Conservation (phyloP, 2,329 filamentous ascomycete genomes). For the Monilinia vaccinii-corymbosi region DNA sequence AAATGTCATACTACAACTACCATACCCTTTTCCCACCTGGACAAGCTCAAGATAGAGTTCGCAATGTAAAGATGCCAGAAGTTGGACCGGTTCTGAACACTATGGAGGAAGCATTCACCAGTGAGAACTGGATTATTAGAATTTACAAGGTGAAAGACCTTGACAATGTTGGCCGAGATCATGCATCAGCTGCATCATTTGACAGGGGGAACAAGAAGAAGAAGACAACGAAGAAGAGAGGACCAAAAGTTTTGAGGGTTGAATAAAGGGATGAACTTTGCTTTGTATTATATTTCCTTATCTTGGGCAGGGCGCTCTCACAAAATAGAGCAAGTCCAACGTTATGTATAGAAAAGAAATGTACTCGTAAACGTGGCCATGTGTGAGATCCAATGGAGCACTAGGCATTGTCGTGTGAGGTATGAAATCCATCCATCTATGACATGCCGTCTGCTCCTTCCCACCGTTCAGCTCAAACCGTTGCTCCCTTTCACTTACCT, state of each 20-base stretch:
- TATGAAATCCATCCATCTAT: neutral
- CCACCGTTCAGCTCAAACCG: neutral
- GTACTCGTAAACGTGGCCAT: slow-evolving; percentile 21
- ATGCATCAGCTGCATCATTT: slow-evolving; percentile 60
- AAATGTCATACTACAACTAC: slow-evolving; percentile 99
- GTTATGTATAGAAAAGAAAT: slow-evolving; percentile 24
- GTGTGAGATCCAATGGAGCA: neutral
- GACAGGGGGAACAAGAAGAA: slow-evolving; percentile 79
- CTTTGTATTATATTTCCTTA: slow-evolving; percentile 27
- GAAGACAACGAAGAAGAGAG: slow-evolving; percentile 63
- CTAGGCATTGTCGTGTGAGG: neutral
- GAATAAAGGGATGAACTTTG: slow-evolving; percentile 42
- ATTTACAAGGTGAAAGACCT: slow-evolving; percentile 99
- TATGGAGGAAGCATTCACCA: slow-evolving; percentile 94
- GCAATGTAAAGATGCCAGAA: slow-evolving; percentile 69
- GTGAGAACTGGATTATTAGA: slow-evolving; percentile 99
- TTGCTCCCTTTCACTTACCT: neutral
- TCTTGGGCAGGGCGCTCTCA: slow-evolving; percentile 12
- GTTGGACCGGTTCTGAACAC: slow-evolving; percentile 78
- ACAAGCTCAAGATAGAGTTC: slow-evolving; percentile 84
- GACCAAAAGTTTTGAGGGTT: slow-evolving; percentile 60
- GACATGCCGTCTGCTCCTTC: neutral
- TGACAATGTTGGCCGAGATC: slow-evolving; percentile 89
- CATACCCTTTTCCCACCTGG: slow-evolving; percentile 82
- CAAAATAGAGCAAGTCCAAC: slow-evolving; percentile 16